Base-by-base conservation (phyloP, 176 grass and related monocot species). In the Triticum turgidum region DNA sequence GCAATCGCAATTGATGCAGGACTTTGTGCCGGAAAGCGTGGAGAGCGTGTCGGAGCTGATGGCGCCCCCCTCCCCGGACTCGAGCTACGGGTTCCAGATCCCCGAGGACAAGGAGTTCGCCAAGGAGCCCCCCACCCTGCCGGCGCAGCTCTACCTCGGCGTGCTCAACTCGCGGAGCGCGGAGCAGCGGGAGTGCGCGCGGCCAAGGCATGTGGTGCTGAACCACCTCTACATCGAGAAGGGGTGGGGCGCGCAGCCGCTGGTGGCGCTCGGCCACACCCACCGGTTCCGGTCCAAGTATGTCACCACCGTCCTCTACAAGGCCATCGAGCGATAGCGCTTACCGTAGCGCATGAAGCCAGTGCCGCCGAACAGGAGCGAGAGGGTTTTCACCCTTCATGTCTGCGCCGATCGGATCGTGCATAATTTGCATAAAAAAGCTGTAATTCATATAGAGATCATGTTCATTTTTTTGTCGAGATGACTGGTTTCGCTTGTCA, bases 151-250 rank as follows among this genome's bases (percentile, higher is more conserved):
- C 22, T 88, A 92, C 27, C 83, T 91, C 0, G 89, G 90, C 30
- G 88, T 93, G 77, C 85, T 98, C 3, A 90, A 94, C 37, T 87
- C 88, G 3, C 88, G 77, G 22, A 58, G 84, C 24, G 79, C 74
- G 5, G 85, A 58, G 1, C 88, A 58, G 1, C 88, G 78, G 49
- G 47, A 80, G 34, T 93, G 86, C 44, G 66, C 83, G 4, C 89
- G 80, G 65, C 96, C 93, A 1, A 82, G 88, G 81, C 96, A 95
- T 39, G 80, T 94, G 29, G 82, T 98, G 56, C 93, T 92, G 25
- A 81, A 95, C 90, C 96, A 98, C 35, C 90, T 94, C 47, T 98
- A 89, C 88, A 92, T 95, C 0, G 93, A 89, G 83, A 93, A 93
- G 63, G 88, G 88, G 12, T 91, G 88, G 61, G 85, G 82, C 25